Conservation (phyloP, 2,329 filamentous ascomycete genomes). For the Pseudocercospora cruenta region DNA sequence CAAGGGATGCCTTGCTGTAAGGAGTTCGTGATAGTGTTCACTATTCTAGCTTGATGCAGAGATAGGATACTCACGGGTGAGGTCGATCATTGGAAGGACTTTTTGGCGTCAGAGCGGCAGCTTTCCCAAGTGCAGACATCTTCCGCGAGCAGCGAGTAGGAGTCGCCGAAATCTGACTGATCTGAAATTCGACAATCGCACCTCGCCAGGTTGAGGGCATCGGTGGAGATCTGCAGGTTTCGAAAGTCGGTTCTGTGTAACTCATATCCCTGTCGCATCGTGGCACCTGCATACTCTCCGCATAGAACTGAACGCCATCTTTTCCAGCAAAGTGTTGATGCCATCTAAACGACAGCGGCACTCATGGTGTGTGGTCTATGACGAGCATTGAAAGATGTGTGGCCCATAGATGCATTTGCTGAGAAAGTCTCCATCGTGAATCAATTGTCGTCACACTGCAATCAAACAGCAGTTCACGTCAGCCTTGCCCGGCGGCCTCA, state of each 20-base stretch:
- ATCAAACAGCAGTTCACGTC: neutral
- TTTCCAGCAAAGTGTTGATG: neutral
- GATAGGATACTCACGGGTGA: neutral
- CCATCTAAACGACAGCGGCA: neutral
- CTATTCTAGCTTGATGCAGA: constrained; percentile 2
- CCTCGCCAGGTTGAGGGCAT: constrained; percentile 15
- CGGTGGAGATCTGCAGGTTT: constrained; percentile 20
- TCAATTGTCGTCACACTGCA: neutral
- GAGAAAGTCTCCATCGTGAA: neutral
- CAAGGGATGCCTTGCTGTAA: constrained; percentile 10
- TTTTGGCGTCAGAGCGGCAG: neutral
- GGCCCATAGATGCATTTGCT: neutral
- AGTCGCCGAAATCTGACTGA: constrained; percentile 12
- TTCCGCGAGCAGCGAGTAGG: neutral
- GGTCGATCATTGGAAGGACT: neutral
- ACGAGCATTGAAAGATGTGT: too few relatives aligned
- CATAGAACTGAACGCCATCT: neutral
- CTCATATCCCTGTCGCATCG: constrained; percentile 19
- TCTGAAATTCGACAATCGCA: constrained; percentile 13
- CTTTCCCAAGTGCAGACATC: neutral
- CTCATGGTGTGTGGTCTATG: neutral
- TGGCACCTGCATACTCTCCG: constrained; percentile 20
- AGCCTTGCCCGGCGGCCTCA: neutral
- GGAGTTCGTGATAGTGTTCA: constrained; percentile 3
- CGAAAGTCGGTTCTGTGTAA: constrained; percentile 21